Percentiles rank a stretch among this genome's conserved stretches.
Conservation (phyloP, 257 asterid genomes). For the Phtheirospermum japonicum region DNA sequence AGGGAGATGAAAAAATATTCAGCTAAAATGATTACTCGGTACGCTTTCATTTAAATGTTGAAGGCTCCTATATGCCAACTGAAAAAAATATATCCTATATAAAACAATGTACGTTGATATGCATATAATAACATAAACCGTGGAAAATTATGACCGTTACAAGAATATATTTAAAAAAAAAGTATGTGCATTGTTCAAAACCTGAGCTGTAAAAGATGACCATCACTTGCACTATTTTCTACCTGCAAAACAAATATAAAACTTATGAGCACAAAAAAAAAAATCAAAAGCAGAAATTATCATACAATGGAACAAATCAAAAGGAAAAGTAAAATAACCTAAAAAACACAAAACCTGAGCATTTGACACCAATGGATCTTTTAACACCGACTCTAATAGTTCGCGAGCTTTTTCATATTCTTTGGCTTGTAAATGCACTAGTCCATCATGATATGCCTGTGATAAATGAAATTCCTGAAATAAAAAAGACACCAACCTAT, state of each 20-base stretch:
- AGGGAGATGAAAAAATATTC: conserved; percentile 27
- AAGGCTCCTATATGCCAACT: conserved; percentile 14
- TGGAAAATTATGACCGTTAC: not conserved
- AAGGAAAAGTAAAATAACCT: conserved; percentile 20
- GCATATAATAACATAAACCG: not conserved
- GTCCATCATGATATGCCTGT: conserved; percentile 91
- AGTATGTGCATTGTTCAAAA: conserved; percentile 28
- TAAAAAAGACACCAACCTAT: conserved; percentile 16
- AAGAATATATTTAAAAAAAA: conserved; percentile 15
- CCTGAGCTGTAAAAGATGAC: conserved; percentile 98
- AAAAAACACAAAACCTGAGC: conserved; percentile 55
- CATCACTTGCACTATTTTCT: conserved; percentile 66
- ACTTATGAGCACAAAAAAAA: conserved; percentile 19
- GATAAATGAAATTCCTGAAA: conserved; percentile 87
- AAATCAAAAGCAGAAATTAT: conserved; percentile 14
- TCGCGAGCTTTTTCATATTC: conserved; percentile 84
- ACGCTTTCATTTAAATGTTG: not conserved
- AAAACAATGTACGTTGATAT: not conserved
- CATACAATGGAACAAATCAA: conserved; percentile 21
- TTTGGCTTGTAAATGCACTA: conserved; percentile 72
- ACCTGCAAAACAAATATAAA: conserved; percentile 50
- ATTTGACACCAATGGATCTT: conserved; percentile 79
- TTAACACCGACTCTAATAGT: conserved; percentile 70
- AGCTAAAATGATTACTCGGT: not conserved
- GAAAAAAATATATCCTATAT: conserved; percentile 17